Percentiles rank a stretch among this genome's conserved stretches.
Conservation (phyloP, 2,329 filamentous ascomycete species). For the Curvularia spicifera region DNA sequence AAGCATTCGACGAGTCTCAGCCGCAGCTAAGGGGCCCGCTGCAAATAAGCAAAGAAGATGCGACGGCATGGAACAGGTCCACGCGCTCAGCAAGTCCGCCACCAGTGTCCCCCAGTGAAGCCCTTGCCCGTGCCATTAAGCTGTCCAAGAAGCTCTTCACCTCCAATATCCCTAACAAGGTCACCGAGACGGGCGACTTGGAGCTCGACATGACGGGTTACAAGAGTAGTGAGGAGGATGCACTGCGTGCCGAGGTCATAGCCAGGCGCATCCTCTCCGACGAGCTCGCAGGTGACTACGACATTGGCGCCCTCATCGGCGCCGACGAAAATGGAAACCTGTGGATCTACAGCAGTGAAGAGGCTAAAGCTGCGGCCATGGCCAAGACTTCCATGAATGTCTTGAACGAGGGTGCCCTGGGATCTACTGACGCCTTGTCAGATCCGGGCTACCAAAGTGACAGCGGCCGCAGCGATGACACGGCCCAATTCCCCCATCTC, state of each 20-base stretch:
- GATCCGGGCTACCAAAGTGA: conserved; percentile 97
- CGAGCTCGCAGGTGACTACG: conserved; percentile 92
- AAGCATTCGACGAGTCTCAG: conserved; percentile 29
- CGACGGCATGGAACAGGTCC: conserved; percentile 43
- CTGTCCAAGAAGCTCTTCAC: conserved; percentile 86
- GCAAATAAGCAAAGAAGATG: conserved; percentile 43
- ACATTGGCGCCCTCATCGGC: conserved; percentile 93
- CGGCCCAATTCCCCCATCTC: conserved; percentile 61
- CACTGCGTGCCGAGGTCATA: conserved; percentile 88
- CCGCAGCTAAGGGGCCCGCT: conserved; percentile 36
- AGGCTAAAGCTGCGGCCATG: conserved; percentile 88
- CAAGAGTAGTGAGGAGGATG: conserved; percentile 92
- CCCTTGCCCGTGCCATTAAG: conserved; percentile 79
- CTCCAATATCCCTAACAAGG: conserved; percentile 88
- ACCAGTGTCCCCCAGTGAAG: conserved; percentile 72
- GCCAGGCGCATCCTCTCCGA: conserved; percentile 91
- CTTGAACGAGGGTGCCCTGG: conserved; percentile 59
- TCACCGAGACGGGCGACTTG: conserved; percentile 91
- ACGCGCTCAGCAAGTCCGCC: conserved; percentile 77
- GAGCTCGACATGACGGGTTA: conserved; percentile 99
- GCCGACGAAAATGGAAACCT: conserved; percentile 95
- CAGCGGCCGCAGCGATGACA: conserved; percentile 68
- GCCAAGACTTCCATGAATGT: conserved; percentile 63
- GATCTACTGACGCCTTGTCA: conserved; percentile 79
- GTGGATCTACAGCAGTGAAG: conserved; percentile 99